phyloP scores from a whole-genome alignment of 2,329 filamentous ascomycete species.

The Blastomyces parvus region DNA sequence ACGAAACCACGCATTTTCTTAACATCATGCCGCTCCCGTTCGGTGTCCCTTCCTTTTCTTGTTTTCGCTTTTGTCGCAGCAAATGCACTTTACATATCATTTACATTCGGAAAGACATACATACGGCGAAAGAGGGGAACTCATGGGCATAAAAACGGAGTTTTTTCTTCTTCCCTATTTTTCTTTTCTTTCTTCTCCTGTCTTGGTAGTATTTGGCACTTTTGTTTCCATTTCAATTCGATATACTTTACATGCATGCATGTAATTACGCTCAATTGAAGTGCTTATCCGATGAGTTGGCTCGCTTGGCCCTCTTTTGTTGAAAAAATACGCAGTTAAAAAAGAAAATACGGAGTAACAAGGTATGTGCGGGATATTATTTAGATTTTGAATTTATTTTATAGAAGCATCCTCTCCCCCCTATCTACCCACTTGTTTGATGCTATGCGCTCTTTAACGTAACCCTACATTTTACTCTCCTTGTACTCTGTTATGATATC shows the following conservation, averaged over 20 bases:
- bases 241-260: neutral
- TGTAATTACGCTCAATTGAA: neutral
- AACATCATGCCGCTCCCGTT: neutral
- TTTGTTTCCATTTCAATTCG: neutral
- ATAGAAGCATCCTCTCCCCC: neutral
- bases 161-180: neutral
- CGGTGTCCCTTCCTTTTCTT: no score
- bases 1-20: neutral
- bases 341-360: neutral
- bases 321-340: neutral
- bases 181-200: neutral
- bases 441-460: neutral
- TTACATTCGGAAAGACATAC: neutral
- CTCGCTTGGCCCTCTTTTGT: neutral
- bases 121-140: neutral
- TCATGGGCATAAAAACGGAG: neutral
- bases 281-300: neutral
- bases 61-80: neutral
- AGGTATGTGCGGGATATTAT: neutral
- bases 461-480: neutral
- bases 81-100: neutral
- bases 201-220: slow-evolving; percentile 5
- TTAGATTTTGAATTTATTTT: neutral
- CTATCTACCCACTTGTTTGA: neutral
- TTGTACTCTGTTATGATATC: neutral